Conservation (phyloP, 1,139 yeast genomes). For the Suhomyces bolitotheri region DNA sequence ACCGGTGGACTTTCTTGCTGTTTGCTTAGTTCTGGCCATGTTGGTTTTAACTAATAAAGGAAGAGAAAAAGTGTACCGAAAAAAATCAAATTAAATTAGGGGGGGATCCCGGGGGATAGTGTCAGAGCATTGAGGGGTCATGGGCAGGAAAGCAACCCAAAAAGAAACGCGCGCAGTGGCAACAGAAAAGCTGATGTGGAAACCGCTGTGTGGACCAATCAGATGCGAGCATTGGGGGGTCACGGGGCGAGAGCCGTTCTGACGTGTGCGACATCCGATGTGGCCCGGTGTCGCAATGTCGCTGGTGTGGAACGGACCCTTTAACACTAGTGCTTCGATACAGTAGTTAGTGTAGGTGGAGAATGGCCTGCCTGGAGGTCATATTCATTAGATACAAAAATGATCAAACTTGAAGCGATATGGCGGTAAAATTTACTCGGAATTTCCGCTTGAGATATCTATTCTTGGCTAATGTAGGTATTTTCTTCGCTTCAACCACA, state of each 20-base stretch:
- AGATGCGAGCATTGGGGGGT: conserved; percentile 3
- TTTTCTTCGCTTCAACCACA: too few species aligned
- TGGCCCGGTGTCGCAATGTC: too few species aligned
- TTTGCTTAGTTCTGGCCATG: conserved; percentile 57
- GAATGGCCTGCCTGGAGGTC: too few species aligned
- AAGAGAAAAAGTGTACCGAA: conserved; percentile 9
- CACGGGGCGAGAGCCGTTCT: conserved; percentile 1
- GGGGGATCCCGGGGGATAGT: conserved; percentile 8
- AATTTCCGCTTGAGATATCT: too few species aligned
- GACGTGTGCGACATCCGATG: background rate
- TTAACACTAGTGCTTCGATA: too few species aligned
- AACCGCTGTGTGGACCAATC: conserved; percentile 7
- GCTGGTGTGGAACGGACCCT: too few species aligned
- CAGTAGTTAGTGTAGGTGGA: background rate
- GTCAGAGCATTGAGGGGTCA: conserved; percentile 7
- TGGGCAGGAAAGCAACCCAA: conserved; percentile 7
- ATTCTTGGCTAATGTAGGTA: too few species aligned
- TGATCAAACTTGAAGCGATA: too few species aligned
- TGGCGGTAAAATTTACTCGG: too few species aligned
- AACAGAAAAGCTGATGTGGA: conserved; percentile 5
- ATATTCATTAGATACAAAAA: too few species aligned
- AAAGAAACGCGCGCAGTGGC: conserved; percentile 10
- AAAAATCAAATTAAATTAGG: conserved; percentile 10
- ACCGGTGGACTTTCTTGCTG: conserved; percentile 56
- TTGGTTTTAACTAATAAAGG: conserved; percentile 9